Evolutionary conservation across 148 eudicot genomes (phyloP), one percentile per base, ranked within the genome.

Genomic region (Nepenthes mirabilis): DNA sequence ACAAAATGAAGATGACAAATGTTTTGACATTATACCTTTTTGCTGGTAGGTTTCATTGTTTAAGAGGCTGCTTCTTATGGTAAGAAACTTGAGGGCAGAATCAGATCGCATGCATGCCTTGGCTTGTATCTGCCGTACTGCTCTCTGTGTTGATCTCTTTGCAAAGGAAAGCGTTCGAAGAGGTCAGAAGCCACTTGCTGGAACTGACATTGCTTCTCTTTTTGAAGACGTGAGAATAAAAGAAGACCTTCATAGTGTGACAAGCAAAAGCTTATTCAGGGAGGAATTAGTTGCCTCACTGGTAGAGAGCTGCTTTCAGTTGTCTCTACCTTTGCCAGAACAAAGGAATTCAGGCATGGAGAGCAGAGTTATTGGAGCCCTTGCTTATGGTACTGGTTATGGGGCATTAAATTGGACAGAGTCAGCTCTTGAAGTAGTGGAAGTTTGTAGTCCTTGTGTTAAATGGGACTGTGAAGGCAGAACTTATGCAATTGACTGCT

Each of bases 341-440:
- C 99, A 86, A 68, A 93, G 80, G 68, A 82, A 68, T 68, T 87
- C 97, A 34, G 96, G 96, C 70, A 93, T 79, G 89, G 96, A 93
- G 72, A 88, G 99, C 72, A 83, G 99, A 78, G 99, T 93, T 50
- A 93, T 93, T 70, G 99, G 99, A 65, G 96, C 99, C 67, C 81
- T 93, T 72, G 96, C 99, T 40, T 93, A 93, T 77, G 99, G 99
- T 69, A 93, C 99, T 60, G 99, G 99, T n/a, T 93, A 93, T 72
- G 99, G 99, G 45, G 99, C 99, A 23, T 78, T 93, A 75, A 88
- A 93, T 74, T 93, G 99, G 97, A 88, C 96, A 10, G 96, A 88
- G 66, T 88, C 99, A 13, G 95, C 99, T 50, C 65, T 93, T 70
- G 99, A 93, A 73, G 99, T 93, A 61, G 99, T 93, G 58, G 99